Percentiles rank a stretch among this genome's conserved stretches.
Conservation (phyloP, 331 rosid species). For the Malus hybrid region DNA sequence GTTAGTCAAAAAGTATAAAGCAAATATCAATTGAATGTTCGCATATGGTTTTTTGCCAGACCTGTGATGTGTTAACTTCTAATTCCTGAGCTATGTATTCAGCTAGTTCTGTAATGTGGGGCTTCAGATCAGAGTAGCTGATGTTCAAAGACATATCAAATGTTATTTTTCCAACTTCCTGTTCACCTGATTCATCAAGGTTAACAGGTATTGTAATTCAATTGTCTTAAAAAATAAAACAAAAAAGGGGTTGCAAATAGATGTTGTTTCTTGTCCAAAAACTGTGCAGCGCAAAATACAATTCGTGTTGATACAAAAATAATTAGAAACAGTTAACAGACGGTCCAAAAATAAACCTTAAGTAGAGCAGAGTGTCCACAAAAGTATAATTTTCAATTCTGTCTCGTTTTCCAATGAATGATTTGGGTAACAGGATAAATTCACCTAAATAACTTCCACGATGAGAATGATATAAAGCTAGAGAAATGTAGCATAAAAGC, state of each 20-base stretch:
- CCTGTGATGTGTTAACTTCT: constrained; percentile 69
- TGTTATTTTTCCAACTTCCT: constrained; percentile 56
- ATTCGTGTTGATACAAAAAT: background rate
- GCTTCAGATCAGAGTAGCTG: constrained; percentile 61
- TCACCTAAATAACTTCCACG: background rate
- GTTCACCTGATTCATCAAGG: constrained; percentile 48
- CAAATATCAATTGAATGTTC: background rate
- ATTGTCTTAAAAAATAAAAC: background rate
- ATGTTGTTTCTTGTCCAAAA: background rate
- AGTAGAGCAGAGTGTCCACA: background rate
- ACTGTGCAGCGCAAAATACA: background rate
- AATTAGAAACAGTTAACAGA: background rate
- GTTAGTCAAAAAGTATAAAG: background rate
- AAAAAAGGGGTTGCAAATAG: background rate
- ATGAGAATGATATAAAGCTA: background rate
- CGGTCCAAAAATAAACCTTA: background rate
- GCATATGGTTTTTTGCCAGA: constrained; percentile 23
- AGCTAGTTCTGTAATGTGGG: constrained; percentile 48
- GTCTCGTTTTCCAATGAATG: background rate
- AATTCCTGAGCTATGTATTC: constrained; percentile 66
- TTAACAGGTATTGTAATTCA: background rate
- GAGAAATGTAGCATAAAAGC: background rate
- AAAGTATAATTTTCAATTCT: background rate
- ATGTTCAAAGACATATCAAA: constrained; percentile 54
- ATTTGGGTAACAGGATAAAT: background rate